A percentile compares a stretch with the other conserved stretches of the same genome.
These are phyloP conservation scores for Rhodofomes roseus DNA, from an alignment of 1,284 basidiomycete genomes.

Conservation along the genomic window DNA sequence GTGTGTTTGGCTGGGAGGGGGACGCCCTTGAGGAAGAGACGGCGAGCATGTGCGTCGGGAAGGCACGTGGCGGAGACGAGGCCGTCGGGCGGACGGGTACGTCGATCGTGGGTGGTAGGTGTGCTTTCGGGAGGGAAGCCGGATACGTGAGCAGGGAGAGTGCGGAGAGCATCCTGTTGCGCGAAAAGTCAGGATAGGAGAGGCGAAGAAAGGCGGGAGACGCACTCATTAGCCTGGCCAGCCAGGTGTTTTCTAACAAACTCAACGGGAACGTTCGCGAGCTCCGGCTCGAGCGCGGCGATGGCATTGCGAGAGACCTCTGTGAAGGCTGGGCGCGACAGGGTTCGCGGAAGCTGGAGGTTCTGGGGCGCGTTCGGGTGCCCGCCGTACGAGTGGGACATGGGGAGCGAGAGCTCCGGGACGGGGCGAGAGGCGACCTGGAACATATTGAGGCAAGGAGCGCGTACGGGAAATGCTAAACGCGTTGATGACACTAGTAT, in stretches of 20 bases:
- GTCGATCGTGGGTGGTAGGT: slow-evolving; percentile 24
- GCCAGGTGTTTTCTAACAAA: slow-evolving; percentile 37
- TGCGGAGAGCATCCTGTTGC: slow-evolving; percentile 24
- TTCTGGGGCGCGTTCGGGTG: slow-evolving; percentile 13
- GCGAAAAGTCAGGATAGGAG: background rate
- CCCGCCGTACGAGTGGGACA: slow-evolving; percentile 19
- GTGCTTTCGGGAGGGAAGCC: slow-evolving; percentile 25
- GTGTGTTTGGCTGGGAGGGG: slow-evolving; percentile 26
- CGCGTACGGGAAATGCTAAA: background rate
- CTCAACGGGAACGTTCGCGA: slow-evolving; percentile 32
- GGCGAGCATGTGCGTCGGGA: slow-evolving; percentile 55
- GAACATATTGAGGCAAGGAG: slow-evolving; percentile 21
- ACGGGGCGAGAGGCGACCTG: slow-evolving; percentile 29
- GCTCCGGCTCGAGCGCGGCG: slow-evolving; percentile 32
- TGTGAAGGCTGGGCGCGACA: slow-evolving; percentile 29
- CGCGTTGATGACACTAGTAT: slow-evolving; percentile 5
- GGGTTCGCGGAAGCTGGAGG: slow-evolving; percentile 37
- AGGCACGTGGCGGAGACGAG: slow-evolving; percentile 29
- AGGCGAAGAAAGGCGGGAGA: slow-evolving; percentile 7
- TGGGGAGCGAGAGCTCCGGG: slow-evolving; percentile 23
- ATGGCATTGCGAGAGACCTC: slow-evolving; percentile 30
- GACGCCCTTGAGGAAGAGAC: slow-evolving; percentile 36
- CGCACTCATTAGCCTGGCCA: slow-evolving; percentile 32
- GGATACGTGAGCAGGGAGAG: slow-evolving; percentile 24
- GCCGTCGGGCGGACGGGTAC: slow-evolving; percentile 23